These are phyloP conservation scores for Ogataea ramenticola DNA, from an alignment of 805 yeast genomes.

Conservation along the genomic window DNA sequence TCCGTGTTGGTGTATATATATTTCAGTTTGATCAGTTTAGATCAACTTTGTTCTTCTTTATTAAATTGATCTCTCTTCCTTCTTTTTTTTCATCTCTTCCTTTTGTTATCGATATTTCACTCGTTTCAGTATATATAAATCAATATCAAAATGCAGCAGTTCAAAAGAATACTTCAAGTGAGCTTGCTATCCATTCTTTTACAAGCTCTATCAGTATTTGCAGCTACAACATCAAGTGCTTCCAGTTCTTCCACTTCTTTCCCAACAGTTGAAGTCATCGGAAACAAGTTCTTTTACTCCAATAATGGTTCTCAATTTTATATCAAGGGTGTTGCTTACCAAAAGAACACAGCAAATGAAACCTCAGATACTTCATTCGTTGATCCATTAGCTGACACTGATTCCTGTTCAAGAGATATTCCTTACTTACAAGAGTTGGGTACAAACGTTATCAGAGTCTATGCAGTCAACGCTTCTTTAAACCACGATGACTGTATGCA, in stretches of 20 bases:
- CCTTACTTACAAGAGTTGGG: constrained; percentile 63
- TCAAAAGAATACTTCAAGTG: constrained; percentile 5
- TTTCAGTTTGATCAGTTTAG: no score
- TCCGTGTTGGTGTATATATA: no score
- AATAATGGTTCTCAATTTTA: constrained; percentile 76
- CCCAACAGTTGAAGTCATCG: constrained; percentile 53
- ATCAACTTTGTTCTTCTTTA: no score
- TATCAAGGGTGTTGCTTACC: constrained; percentile 85
- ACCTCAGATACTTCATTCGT: constrained; percentile 29
- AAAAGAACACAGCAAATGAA: constrained; percentile 50
- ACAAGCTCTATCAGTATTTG: constrained; percentile 1
- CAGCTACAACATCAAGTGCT: no score
- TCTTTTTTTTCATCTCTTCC: no score
- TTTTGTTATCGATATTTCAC: neutral
- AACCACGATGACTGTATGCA: constrained; percentile 77
- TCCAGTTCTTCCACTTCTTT: no score
- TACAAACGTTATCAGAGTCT: constrained; percentile 78
- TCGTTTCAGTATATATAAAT: neutral
- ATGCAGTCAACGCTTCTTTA: constrained; percentile 67
- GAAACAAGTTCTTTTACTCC: constrained; percentile 71
- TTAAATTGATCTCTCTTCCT: no score
- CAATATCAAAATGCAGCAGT: constrained; percentile 7
- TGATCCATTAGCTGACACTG: constrained; percentile 74
- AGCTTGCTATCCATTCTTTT: constrained; percentile 9
- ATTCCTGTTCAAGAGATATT: constrained; percentile 72